Conservation (phyloP, 1,139 yeast genomes). For the Kurtzmaniella quercitrusa region DNA sequence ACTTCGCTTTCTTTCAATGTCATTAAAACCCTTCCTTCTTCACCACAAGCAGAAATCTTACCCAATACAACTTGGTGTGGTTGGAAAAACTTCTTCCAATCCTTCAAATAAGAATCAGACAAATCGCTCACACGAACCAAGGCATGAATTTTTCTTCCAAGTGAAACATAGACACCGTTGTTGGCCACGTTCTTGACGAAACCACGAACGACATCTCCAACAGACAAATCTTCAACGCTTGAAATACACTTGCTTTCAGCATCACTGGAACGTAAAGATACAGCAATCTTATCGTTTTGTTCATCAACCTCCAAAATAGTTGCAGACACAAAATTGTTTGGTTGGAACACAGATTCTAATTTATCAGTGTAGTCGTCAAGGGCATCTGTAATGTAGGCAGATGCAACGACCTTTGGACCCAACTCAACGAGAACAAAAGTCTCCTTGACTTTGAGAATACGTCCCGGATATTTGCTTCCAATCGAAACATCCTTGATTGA, state of each 20-base stretch:
- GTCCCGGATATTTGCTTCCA: constrained; percentile 62
- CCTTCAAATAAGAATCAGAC: constrained; percentile 75
- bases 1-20: constrained; percentile 82
- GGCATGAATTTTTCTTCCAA: constrained; percentile 71
- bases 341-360: constrained; percentile 47
- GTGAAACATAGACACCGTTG: constrained; percentile 73
- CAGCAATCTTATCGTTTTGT: constrained; percentile 55
- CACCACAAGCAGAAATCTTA: constrained; percentile 61
- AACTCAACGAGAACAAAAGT: constrained; percentile 64
- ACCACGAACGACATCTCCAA: constrained; percentile 76
- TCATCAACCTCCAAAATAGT: constrained; percentile 54
- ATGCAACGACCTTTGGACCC: constrained; percentile 58
- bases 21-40: constrained; percentile 63
- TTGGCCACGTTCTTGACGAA: constrained; percentile 71
- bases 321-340: constrained; percentile 59
- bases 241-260: constrained; percentile 53
- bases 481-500: constrained; percentile 50
- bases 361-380: constrained; percentile 62
- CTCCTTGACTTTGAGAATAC: constrained; percentile 59
- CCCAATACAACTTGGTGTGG: constrained; percentile 75
- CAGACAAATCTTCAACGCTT: constrained; percentile 51
- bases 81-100: constrained; percentile 78
- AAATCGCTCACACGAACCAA: constrained; percentile 79
- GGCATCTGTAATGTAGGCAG: constrained; percentile 74
- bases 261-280: constrained; percentile 54